Conservation (phyloP, 345 rosid species). For the Eucalyptus curtisii region DNA sequence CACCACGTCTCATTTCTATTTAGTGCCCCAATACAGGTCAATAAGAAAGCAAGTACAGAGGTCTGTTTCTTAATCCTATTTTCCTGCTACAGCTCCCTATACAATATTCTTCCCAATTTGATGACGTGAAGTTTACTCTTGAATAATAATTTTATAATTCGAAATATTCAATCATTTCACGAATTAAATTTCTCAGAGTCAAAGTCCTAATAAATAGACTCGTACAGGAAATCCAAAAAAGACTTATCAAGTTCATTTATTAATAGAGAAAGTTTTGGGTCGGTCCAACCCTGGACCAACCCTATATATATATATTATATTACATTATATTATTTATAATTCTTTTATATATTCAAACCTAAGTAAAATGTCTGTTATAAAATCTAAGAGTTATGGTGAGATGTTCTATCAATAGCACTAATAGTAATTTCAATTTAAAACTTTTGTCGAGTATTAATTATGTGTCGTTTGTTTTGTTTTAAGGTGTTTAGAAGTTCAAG, state of each 20-base stretch:
- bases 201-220: background rate
- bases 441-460: too few species aligned
- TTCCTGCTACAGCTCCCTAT: background rate
- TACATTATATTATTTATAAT: too few species aligned
- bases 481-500: too few species aligned
- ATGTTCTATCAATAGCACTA: too few species aligned
- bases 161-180: background rate
- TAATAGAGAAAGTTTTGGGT: background rate
- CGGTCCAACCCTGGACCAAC: too few species aligned
- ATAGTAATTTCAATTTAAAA: too few species aligned
- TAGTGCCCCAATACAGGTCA: background rate
- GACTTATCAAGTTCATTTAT: background rate
- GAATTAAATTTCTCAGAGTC: background rate
- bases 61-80: background rate
- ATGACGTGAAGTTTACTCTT: background rate
- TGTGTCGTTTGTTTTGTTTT: too few species aligned
- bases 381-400: too few species aligned
- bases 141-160: background rate
- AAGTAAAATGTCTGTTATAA: too few species aligned
- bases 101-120: background rate
- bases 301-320: too few species aligned
- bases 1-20: background rate
- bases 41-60: background rate
- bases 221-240: background rate
- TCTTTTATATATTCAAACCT: too few species aligned